A percentile compares a stretch with the other conserved stretches of the same genome.
Conservation (phyloP, 2,329 filamentous ascomycete genomes). For the Colletotrichum neosansevieriae region DNA sequence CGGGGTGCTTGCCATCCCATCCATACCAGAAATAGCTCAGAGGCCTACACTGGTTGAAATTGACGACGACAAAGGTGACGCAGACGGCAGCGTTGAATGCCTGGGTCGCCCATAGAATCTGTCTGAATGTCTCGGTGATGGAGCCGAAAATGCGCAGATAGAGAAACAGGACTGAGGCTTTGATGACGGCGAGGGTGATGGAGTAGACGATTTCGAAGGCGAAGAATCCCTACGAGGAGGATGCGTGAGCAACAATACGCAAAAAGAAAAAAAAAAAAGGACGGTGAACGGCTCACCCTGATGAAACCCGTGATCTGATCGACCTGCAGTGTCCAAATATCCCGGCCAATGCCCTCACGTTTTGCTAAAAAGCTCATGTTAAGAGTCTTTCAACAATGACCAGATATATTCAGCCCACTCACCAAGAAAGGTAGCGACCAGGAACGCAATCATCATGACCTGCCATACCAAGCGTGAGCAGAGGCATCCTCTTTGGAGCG, state of each 20-base stretch:
- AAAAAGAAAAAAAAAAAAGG: no score
- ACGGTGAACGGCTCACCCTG: background rate
- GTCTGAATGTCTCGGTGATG: constrained; percentile 43
- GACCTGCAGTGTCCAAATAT: constrained; percentile 28
- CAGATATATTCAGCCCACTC: background rate
- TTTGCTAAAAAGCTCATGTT: background rate
- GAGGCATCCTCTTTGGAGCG: background rate
- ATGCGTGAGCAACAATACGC: no score
- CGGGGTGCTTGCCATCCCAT: constrained; percentile 23
- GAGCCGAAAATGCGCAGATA: constrained; percentile 54
- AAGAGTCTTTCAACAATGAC: background rate
- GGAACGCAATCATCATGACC: constrained; percentile 31
- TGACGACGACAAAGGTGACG: constrained; percentile 50
- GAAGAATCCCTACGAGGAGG: constrained; percentile 14
- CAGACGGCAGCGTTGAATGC: constrained; percentile 31
- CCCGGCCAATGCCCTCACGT: constrained; percentile 14
- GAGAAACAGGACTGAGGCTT: constrained; percentile 52
- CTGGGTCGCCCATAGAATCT: constrained; percentile 42
- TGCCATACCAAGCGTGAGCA: accelerated
- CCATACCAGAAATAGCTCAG: constrained; percentile 35
- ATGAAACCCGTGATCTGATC: constrained; percentile 15
- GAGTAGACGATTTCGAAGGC: constrained; percentile 32
- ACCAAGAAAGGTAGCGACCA: constrained; percentile 15
- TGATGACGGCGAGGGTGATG: constrained; percentile 53
- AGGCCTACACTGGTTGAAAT: constrained; percentile 46